A percentile compares a stretch with the other conserved stretches of the same genome.
phyloP scores from a whole-genome alignment of 2,329 filamentous ascomycete genomes.

The Aspergillus floridensis region DNA sequence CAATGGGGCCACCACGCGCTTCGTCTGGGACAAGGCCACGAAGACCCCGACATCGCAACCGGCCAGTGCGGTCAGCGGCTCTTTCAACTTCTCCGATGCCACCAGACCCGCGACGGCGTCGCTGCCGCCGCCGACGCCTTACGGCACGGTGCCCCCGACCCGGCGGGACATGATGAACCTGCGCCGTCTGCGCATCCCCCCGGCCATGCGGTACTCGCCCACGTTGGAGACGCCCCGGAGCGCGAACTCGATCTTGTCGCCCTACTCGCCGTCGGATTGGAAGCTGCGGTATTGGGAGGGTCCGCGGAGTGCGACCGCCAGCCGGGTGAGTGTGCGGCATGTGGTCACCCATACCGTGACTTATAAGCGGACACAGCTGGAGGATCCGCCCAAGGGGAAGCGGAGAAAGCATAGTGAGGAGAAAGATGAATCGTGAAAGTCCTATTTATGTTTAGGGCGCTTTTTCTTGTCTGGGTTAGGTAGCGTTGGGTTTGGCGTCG shows the following conservation, averaged over 20 bases:
- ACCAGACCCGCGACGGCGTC: conserved; percentile 58
- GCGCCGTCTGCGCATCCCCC: conserved; percentile 70
- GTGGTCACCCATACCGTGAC: conserved; percentile 93
- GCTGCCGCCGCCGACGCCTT: conserved; percentile 60
- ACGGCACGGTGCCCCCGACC: conserved; percentile 55
- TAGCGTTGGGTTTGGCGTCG: conserved; percentile 7
- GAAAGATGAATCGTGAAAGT: conserved; percentile 3
- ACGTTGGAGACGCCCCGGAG: conserved; percentile 68
- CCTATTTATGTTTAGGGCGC: neutral
- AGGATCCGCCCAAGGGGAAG: conserved; percentile 89
- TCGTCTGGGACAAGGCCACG: conserved; percentile 30
- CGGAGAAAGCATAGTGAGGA: conserved; percentile 61
- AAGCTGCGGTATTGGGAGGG: conserved; percentile 63
- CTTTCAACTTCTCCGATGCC: conserved; percentile 53
- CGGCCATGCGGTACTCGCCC: conserved; percentile 67
- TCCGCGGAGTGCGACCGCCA: conserved; percentile 55
- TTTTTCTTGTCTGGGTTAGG: neutral
- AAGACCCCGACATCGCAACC: conserved; percentile 40
- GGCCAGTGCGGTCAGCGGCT: conserved; percentile 38
- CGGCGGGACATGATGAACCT: conserved; percentile 54
- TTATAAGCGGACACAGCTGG: conserved; percentile 73
- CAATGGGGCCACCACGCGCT: conserved; percentile 51
- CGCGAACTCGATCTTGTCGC: conserved; percentile 61
- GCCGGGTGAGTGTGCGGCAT: conserved; percentile 73
- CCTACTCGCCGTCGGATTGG: conserved; percentile 82